Percentiles rank a stretch among this genome's conserved stretches.
Conservation (phyloP, 345 rosid genomes). For the Dipteronia sinensis region DNA sequence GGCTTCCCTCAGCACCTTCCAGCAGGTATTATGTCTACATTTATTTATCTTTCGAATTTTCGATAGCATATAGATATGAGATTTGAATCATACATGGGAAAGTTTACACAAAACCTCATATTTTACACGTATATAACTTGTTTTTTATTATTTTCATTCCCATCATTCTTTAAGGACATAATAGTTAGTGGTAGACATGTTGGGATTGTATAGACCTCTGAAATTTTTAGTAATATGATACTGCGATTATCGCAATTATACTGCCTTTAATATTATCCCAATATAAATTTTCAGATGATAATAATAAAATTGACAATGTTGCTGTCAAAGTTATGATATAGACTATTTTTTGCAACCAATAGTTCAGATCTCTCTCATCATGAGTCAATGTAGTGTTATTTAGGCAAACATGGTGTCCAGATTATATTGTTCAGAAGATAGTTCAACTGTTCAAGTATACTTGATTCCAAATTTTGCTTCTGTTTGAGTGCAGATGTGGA, state of each 20-base stretch:
- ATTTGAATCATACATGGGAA: background rate
- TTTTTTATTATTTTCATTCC: too few relatives aligned
- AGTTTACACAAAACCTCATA: too few relatives aligned
- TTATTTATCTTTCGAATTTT: too few relatives aligned
- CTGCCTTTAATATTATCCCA: too few relatives aligned
- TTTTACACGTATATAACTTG: too few relatives aligned
- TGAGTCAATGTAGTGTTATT: background rate
- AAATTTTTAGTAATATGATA: too few relatives aligned
- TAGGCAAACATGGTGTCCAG: background rate
- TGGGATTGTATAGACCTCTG: background rate
- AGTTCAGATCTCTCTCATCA: background rate
- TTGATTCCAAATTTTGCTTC: conserved; percentile 13
- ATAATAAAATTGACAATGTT: too few relatives aligned
- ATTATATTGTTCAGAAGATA: background rate
- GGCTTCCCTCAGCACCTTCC: conserved; percentile 67
- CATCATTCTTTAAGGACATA: too few relatives aligned
- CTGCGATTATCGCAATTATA: too few relatives aligned
- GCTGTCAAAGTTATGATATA: background rate
- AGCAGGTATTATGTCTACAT: conserved; percentile 43
- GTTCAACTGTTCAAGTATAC: background rate
- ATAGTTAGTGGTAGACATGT: conserved; percentile 2
- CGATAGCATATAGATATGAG: background rate
- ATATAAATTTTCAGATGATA: too few relatives aligned
- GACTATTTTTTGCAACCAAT: background rate
- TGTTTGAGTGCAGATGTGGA: conserved; percentile 66